Percentiles rank a stretch among this genome's conserved stretches.
phyloP scores from a whole-genome alignment of 2,329 filamentous ascomycete species.

The Clathrospora elynae region DNA sequence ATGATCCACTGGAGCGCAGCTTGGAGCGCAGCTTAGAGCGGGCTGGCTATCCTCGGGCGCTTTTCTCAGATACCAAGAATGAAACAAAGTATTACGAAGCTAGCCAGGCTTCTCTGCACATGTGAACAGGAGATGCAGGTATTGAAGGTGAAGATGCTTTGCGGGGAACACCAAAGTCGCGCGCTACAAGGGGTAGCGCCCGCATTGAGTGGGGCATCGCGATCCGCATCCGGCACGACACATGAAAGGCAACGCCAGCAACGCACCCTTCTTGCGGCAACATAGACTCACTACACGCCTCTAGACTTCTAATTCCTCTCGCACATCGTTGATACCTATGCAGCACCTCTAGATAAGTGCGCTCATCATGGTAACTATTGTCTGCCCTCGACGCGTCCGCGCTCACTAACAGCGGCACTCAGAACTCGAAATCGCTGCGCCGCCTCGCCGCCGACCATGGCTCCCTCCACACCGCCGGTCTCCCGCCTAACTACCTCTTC shows the following conservation, averaged over 20 bases:
- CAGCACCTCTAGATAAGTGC: neutral
- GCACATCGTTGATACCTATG: neutral
- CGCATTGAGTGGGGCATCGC: conserved; percentile 12
- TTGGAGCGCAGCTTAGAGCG: too few relatives aligned
- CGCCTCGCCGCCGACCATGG: conserved; percentile 65
- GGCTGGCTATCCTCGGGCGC: too few relatives aligned
- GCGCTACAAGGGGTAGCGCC: conserved; percentile 11
- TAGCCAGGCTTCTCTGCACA: neutral
- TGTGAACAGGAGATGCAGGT: neutral
- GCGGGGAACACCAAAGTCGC: conserved; percentile 14
- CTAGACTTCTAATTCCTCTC: neutral
- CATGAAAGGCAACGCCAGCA: neutral
- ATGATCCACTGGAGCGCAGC: too few relatives aligned
- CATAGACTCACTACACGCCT: neutral
- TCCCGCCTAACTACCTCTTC: conserved; percentile 68
- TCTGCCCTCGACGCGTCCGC: conserved; percentile 2
- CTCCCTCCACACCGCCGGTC: conserved; percentile 58
- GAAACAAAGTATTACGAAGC: neutral
- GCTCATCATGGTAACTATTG: conserved; percentile 19
- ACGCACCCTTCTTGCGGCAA: too few relatives aligned
- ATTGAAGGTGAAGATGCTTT: neutral
- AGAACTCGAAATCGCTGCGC: conserved; percentile 59
- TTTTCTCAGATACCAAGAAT: neutral
- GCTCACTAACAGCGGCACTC: conserved; percentile 5
- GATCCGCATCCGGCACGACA: conserved; percentile 5